A percentile compares a stretch with the other conserved stretches of the same genome.
Evolutionary conservation across 108 stramenopile species (phyloP).

Genomic region (Poteriospumella lacustris): DNA sequence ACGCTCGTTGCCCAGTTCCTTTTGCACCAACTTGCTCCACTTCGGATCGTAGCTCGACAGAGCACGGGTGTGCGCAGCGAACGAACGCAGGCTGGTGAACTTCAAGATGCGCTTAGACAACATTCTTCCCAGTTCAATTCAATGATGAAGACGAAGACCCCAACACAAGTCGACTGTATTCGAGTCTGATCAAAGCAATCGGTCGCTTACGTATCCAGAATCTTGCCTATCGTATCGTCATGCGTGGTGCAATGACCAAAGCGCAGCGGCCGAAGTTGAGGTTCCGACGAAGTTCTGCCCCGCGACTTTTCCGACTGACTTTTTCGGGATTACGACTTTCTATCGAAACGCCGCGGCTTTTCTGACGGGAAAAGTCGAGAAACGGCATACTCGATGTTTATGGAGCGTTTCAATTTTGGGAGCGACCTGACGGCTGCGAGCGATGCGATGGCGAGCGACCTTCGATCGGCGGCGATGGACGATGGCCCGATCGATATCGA

Average conservation of each 20-base stretch:
- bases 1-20: slow-evolving; percentile 14
- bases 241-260: not conserved
- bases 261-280: not conserved
- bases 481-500: no score
- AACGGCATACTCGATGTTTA: no score
- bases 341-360: no score
- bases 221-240: not conserved
- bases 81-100: not conserved
- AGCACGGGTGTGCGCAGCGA: not conserved
- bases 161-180: no score
- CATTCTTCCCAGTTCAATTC: not conserved
- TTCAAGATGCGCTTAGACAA: not conserved
- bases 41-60: not conserved
- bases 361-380: no score
- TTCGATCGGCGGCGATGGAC: no score
- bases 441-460: no score
- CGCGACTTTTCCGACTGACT: not conserved
- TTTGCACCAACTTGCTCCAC: not conserved
- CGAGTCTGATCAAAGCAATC: no score
- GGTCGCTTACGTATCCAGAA: no score
- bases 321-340: not conserved
- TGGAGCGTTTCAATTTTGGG: no score
- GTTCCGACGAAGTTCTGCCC: not conserved
- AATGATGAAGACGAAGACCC: not conserved
- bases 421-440: no score